Evolutionary conservation across 2,329 filamentous ascomycete species (phyloP), one percentile per base, ranked within the genome.

Genomic region (Fusarium clavum): DNA sequence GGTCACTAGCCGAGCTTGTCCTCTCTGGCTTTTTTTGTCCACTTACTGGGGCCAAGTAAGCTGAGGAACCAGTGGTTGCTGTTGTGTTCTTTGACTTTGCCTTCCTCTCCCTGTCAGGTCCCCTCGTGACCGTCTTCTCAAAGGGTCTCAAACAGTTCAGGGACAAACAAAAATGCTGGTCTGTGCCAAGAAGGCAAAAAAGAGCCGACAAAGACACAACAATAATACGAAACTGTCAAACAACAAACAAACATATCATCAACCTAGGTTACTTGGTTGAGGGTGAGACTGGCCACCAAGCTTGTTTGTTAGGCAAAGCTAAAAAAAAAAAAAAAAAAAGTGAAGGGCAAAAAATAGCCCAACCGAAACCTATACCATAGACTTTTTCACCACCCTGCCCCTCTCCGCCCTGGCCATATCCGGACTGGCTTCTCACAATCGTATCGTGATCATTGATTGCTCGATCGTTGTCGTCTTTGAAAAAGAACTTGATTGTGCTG

Each of bases 311-410:
- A 61, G 53, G n/a, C 38, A 38, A 57, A 68, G 58, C 30, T 56
- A 67, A 70, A 64, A 58, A 52, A 45, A 56, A 53, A 61, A 46
- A 55, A 60, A 51, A 38, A 30, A 22, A 44, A 32, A n/a, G 27
- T 34, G 29, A 64, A 47, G 44, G 10, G 25, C 8, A 49, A 30
- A 59, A 60, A 54, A 45, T 30, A 32, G n/a, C 13, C 46, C 46
- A 59, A 70, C 53, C 61, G 57, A 49, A 67, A 62, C 66, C 61
- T 30, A 70, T 61, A 53, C 49, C 54, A 70, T 60, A 68, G 49
- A 64, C 67, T 64, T 70, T 70, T 71, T 61, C 29, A 71, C 46
- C 32, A 67, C 51, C 45, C 57, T 60, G 52, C 57, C 67, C 67
- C 53, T 64, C 62, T 59, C 24, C 27, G 16, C 12, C 38, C 41